phyloP scores from a whole-genome alignment of 2,329 filamentous ascomycete species.

The Cladosporium sp. region DNA sequence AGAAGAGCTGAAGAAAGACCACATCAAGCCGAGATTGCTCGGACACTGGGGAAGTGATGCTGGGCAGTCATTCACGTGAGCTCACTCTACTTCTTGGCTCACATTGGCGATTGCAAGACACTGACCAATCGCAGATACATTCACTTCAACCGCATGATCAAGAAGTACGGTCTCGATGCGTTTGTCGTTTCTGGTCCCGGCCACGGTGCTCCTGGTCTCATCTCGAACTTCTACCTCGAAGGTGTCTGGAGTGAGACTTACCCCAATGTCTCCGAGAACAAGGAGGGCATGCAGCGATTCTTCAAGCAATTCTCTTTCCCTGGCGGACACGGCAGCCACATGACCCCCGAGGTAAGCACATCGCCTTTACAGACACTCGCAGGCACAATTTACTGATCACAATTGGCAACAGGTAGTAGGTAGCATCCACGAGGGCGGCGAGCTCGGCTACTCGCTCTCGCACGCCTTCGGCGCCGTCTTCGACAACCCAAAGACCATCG shows the following conservation, averaged over 20 bases:
- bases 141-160: conserved; percentile 76
- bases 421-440: conserved; percentile 63
- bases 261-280: conserved; percentile 63
- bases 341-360: conserved; percentile 71
- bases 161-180: conserved; percentile 67
- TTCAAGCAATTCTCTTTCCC: conserved; percentile 82
- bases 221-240: conserved; percentile 72
- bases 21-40: conserved; percentile 67
- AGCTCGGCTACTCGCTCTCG: conserved; percentile 74
- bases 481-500: conserved; percentile 67
- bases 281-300: conserved; percentile 64
- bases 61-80: conserved; percentile 66
- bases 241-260: conserved; percentile 74
- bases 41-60: conserved; percentile 76
- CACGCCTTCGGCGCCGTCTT: conserved; percentile 74
- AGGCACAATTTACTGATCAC: conserved; percentile 29
- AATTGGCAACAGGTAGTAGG: conserved; percentile 1
- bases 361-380: conserved; percentile 35
- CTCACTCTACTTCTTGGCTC: conserved; percentile 7
- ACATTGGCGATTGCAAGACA: not conserved
- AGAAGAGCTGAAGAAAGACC: conserved; percentile 61
- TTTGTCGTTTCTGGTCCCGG: conserved; percentile 72
- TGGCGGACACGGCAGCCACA: conserved; percentile 70
- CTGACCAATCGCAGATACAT: conserved; percentile 47
- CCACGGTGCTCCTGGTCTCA: conserved; percentile 68